Evolutionary conservation across 495 filamentous ascomycete species (phyloP).

Genomic region (Lepraria neglecta): DNA sequence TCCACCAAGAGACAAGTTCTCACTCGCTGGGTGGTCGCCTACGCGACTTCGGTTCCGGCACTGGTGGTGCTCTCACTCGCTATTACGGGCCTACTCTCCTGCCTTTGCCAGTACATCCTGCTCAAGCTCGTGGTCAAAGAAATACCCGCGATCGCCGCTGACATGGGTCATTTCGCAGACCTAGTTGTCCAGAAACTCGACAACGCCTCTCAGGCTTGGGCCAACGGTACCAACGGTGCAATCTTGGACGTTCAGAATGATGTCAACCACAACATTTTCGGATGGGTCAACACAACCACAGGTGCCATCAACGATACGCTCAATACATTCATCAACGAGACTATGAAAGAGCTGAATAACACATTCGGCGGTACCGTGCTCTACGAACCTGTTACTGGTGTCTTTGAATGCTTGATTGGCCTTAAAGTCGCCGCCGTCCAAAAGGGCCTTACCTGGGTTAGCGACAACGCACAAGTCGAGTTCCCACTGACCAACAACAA

Average conservation of each 20-base stretch:
- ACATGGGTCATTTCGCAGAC: slow-evolving; percentile 77
- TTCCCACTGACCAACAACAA: slow-evolving; percentile 74
- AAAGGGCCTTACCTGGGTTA: slow-evolving; percentile 81
- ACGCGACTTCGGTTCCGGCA: slow-evolving; percentile 76
- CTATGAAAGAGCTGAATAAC: slow-evolving; percentile 59
- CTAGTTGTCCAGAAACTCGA: slow-evolving; percentile 67
- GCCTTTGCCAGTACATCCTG: slow-evolving; percentile 77
- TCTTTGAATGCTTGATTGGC: slow-evolving; percentile 71
- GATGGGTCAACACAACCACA: slow-evolving; percentile 82
- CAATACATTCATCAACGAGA: slow-evolving; percentile 69
- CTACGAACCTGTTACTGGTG: slow-evolving; percentile 60
- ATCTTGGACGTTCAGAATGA: slow-evolving; percentile 60
- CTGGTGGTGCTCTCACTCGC: slow-evolving; percentile 83
- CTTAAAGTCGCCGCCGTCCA: slow-evolving; percentile 70
- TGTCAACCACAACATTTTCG: slow-evolving; percentile 78
- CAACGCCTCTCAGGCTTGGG: slow-evolving; percentile 71
- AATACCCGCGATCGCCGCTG: slow-evolving; percentile 63
- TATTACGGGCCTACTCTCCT: slow-evolving; percentile 75
- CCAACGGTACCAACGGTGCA: slow-evolving; percentile 64
- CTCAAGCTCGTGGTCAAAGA: slow-evolving; percentile 66
- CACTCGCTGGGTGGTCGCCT: slow-evolving; percentile 78
- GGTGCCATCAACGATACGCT: slow-evolving; percentile 77
- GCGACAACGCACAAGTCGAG: slow-evolving; percentile 73
- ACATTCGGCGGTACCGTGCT: slow-evolving; percentile 80
- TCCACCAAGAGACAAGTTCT: slow-evolving; percentile 62